A percentile compares a stretch with the other conserved stretches of the same genome.
These are phyloP conservation scores for Furcasterigmium furcatum DNA, from an alignment of 2,329 filamentous ascomycete species.

Conservation along the genomic window DNA sequence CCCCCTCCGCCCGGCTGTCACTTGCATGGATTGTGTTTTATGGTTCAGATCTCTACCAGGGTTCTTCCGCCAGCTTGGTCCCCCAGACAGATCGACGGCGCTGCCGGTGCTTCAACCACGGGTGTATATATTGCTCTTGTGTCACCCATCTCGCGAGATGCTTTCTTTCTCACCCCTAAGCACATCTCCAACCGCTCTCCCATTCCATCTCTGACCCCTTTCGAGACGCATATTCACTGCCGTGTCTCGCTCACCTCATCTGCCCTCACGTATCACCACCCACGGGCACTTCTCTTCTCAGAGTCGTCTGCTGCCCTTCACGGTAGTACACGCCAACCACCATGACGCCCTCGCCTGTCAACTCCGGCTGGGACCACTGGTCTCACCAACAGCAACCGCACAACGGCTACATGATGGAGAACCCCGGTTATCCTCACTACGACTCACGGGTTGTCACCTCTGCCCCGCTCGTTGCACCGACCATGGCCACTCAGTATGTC, in stretches of 20 bases:
- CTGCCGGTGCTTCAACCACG: not conserved
- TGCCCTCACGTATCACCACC: no score
- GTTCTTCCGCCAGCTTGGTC: not conserved
- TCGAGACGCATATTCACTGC: not conserved
- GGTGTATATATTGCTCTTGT: not conserved
- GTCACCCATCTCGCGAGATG: not conserved
- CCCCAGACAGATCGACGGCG: not conserved
- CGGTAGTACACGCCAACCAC: no score
- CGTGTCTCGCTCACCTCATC: not conserved
- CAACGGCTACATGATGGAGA: slow-evolving; percentile 47
- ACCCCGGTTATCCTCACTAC: slow-evolving; percentile 44
- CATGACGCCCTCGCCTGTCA: slow-evolving; percentile 2
- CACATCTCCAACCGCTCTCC: not conserved
- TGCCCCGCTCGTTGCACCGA: slow-evolving; percentile 36
- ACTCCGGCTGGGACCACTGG: slow-evolving; percentile 50
- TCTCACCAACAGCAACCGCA: slow-evolving; percentile 40
- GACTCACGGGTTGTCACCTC: slow-evolving; percentile 36
- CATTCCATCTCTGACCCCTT: not conserved
- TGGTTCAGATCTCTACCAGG: not conserved
- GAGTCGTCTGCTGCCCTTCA: no score
- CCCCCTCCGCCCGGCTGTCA: not conserved
- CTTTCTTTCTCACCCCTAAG: not conserved
- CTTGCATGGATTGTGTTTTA: not conserved
- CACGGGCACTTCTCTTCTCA: no score
- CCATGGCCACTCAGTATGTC: slow-evolving; percentile 44